Evolutionary conservation across 306 rosid species (phyloP).

Genomic region (Phaseolus lunatus): DNA sequence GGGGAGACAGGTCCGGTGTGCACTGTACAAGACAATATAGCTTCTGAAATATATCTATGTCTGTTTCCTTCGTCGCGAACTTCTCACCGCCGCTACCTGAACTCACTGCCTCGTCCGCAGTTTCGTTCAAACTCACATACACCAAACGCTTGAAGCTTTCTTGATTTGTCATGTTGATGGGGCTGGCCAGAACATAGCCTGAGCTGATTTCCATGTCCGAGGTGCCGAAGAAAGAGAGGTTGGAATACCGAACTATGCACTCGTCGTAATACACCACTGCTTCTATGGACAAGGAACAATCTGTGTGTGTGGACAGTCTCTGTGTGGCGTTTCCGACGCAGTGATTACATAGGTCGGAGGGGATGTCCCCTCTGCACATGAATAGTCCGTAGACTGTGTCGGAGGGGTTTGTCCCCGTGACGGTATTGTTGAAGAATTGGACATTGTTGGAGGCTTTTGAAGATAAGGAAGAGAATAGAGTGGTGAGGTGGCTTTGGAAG

Average conservation of each 20-base stretch:
- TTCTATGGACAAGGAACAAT: background rate
- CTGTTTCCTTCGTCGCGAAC: no score
- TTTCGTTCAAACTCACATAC: no score
- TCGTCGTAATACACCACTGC: background rate
- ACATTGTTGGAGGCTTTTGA: background rate
- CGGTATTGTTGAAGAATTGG: background rate
- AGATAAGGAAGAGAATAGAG: background rate
- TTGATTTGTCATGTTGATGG: no score
- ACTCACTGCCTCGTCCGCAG: no score
- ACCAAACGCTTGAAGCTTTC: no score
- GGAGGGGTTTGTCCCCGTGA: background rate
- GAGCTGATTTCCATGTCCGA: background rate
- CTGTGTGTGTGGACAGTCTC: background rate
- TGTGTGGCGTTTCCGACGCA: constrained; percentile 2
- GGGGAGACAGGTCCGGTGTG: no score
- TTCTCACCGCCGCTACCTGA: no score
- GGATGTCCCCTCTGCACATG: constrained; percentile 4
- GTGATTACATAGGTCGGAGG: background rate
- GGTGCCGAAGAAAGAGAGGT: background rate
- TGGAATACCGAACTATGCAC: constrained; percentile 1
- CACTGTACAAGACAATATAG: no score
- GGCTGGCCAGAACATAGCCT: no score
- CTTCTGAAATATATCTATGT: no score
- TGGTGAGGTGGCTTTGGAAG: background rate
- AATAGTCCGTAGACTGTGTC: constrained; percentile 15